Evolutionary conservation across 306 rosid species (phyloP), one percentile per base, ranked within the genome.

Genomic region (Clitoria ternatea): DNA sequence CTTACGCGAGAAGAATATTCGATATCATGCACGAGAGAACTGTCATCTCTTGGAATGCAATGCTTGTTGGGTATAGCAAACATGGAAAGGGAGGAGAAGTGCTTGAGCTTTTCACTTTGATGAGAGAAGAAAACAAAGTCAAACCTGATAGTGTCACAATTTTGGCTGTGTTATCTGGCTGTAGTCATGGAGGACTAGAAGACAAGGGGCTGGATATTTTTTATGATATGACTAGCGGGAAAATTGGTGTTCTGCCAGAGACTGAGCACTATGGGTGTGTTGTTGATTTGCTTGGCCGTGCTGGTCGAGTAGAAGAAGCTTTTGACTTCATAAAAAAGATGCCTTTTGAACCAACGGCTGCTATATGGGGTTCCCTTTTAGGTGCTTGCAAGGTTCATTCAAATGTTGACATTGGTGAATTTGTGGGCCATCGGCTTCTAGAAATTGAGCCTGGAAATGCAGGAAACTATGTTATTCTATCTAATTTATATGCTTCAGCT

Each of bases 111-210:
- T 93, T 90, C 69, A 43, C 76, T 37, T 45, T 76, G 64, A 87
- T 90, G 96, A 83, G 79, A 79, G 78, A 76, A 48, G 97, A 88
- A 78, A 84, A 81, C 50, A 72, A 79, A 74, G 89, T 81, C 68
- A 84, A 84, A 75, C 96, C 92, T 40, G 95, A 90, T 26, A 62
- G 86, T 15, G 81, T 94, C 71, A 89, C 98, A 19, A 67, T 86
- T 69, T 80, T 94, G 85, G 94, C 96, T 2, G 90, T 93, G 74
- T 83, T 94, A 81, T 87, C 92, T 8, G 95, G 96, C 23, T 89
- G 98, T 84, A 90, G 97, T 78, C 97, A 94, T 60, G 97, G 95
- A 61, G 90, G 97, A 54, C 47, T 81, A 72, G 92, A 85, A 79
- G 85, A 90, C 32, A 81, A 19, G 75, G 97, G 97, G 48, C 62